Evolutionary conservation across 2,329 filamentous ascomycete genomes (phyloP), one percentile per base, ranked within the genome.

Genomic region (Talaromyces sp.): DNA sequence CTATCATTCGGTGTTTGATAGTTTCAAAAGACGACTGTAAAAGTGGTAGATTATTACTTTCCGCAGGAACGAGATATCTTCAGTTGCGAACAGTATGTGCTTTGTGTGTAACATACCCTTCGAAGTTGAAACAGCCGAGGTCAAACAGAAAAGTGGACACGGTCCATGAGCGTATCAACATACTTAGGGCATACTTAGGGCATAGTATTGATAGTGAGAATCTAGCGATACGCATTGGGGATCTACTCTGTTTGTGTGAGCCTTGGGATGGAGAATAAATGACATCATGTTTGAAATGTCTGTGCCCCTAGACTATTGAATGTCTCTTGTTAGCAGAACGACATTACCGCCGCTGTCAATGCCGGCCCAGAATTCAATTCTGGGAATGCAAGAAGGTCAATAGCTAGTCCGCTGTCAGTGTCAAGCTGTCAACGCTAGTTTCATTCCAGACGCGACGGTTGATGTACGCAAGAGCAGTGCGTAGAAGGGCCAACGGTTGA

Each of bases 231-330:
- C 1, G 22, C 22, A 60, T 61, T 50, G 7, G 45, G 45, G 41
- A 45, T 61, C 16, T 60, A 35, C 58, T 47, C n/a, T 7, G 16
- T 19, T 19, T n/a, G 11, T 43, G 19, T 19, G n/a, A 54, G 50
- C 10, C 16, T 35, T 22, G 16, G 22, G 22, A 10, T 13, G 19
- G 35, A 39, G 27, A 52, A 61, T 50, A 39, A 7, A 52, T 52
- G 59, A 61, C 45, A 61, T 61, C 45, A 61, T 31, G 24, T 33
- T 19, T 24, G 41, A 56, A 14, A 37, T 39, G 52, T 56, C 50
- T 22, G 50, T 35, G 31, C 50, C 35, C 35, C 19, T 56, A 37
- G 52, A 22, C n/a, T 56, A 56, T 39, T 37, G 33, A 54, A 22
- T 37, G 33, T 3, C 33, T 56, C 52, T 37, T 37, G 50, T 54